phyloP scores from a whole-genome alignment of 805 yeast genomes.

The Metschnikowia cubensis region DNA sequence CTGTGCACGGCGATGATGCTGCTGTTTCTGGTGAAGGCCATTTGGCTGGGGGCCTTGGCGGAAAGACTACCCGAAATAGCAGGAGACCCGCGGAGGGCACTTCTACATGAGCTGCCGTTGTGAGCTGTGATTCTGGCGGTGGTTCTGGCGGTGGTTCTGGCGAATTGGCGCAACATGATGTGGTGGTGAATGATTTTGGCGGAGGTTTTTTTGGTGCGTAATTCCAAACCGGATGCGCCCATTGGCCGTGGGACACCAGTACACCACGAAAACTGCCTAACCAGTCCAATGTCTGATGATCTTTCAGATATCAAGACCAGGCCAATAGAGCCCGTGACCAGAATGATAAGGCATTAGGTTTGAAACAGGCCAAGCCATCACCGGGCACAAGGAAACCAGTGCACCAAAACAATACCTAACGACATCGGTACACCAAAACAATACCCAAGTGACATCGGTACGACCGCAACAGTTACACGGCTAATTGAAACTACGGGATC shows the following conservation, averaged over 20 bases:
- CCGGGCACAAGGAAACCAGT: neutral
- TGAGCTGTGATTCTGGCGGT: slow-evolving; percentile 4
- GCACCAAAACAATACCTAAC: neutral
- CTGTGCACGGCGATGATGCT: slow-evolving; percentile 62
- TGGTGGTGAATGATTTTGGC: neutral
- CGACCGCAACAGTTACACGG: no score
- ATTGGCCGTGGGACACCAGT: slow-evolving; percentile 17
- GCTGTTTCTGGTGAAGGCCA: slow-evolving; percentile 27
- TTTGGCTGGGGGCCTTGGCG: slow-evolving; percentile 8
- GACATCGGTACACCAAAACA: neutral
- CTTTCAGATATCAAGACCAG: no score
- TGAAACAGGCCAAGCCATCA: no score
- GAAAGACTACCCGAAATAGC: neutral
- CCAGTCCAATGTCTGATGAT: no score
- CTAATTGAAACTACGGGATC: neutral
- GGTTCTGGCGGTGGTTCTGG: slow-evolving; percentile 11
- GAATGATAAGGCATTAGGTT: no score
- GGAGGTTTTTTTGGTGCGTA: slow-evolving; percentile 13
- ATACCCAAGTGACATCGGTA: no score
- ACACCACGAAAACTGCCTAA: slow-evolving; percentile 3
- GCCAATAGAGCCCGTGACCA: no score
- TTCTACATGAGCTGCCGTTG: neutral
- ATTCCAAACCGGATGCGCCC: slow-evolving; percentile 13
- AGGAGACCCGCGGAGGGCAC: neutral
- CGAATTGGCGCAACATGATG: slow-evolving; percentile 22